These are phyloP conservation scores for Trebouxia gelatinosa DNA, from an alignment of 163 green algal species.

Conservation along the genomic window DNA sequence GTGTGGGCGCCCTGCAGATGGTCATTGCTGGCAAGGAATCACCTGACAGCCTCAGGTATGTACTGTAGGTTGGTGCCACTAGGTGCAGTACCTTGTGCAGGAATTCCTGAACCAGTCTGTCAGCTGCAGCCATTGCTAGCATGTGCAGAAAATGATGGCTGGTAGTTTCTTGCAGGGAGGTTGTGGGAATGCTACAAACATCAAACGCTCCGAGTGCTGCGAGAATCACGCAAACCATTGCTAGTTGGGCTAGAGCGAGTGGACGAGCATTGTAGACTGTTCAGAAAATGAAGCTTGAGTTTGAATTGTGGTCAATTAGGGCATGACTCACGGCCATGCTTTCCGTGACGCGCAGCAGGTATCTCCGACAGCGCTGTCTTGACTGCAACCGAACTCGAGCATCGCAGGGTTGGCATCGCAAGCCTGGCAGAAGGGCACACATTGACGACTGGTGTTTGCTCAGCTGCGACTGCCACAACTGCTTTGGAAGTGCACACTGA, in stretches of 20 bases:
- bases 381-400: too few species aligned
- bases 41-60: constrained; percentile 45
- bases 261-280: constrained; percentile 31
- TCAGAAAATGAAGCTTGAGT: background rate
- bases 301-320: background rate
- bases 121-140: background rate
- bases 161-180: constrained; percentile 39
- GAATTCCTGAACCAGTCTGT: background rate
- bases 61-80: background rate
- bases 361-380: too few species aligned
- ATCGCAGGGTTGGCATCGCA: too few species aligned
- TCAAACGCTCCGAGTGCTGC: constrained; percentile 50
- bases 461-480: too few species aligned
- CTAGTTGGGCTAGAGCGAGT: constrained; percentile 65
- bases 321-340: too few species aligned
- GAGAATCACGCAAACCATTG: constrained; percentile 57
- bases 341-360: too few species aligned
- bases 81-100: background rate
- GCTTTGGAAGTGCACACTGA: too few species aligned
- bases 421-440: too few species aligned
- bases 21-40: constrained; percentile 59
- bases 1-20: constrained; percentile 68
- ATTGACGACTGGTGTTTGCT: too few species aligned
- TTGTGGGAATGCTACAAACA: constrained; percentile 57
- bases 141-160: background rate